A percentile compares a stretch with the other conserved stretches of the same genome.
Conservation (phyloP, 306 rosid species). For the Canavalia ensiformis region DNA sequence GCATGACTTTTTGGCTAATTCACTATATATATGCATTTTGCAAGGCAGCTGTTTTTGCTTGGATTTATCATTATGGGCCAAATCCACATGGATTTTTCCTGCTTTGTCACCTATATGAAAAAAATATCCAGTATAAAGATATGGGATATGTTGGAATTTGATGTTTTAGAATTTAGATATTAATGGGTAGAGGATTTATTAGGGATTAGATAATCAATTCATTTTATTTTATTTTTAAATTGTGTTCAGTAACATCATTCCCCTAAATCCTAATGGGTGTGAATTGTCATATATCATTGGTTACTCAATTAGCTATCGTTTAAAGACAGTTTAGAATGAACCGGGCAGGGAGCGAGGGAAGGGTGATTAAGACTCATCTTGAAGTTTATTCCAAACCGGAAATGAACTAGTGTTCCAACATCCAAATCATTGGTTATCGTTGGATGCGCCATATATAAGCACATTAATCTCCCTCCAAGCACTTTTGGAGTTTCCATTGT, state of each 20-base stretch:
- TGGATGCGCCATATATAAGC: background rate
- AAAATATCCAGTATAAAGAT: background rate
- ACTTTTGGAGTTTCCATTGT: background rate
- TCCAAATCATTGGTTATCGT: background rate
- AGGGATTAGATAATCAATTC: background rate
- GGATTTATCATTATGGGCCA: slow-evolving; percentile 12
- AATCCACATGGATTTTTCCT: slow-evolving; percentile 42
- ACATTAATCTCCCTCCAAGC: background rate
- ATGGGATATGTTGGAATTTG: background rate
- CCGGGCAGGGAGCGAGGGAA: background rate
- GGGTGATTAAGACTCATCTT: background rate
- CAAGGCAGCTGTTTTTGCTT: slow-evolving; percentile 27
- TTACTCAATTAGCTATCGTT: background rate
- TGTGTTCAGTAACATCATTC: background rate
- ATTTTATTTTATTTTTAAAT: too few relatives aligned
- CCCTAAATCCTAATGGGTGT: too few relatives aligned
- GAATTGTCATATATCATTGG: background rate
- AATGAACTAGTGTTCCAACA: background rate
- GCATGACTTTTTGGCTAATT: slow-evolving; percentile 10
- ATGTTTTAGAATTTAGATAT: background rate
- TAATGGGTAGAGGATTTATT: background rate
- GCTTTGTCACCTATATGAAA: slow-evolving; percentile 24
- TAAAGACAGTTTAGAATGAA: background rate
- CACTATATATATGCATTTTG: background rate
- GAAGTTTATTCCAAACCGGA: background rate